phyloP scores from a whole-genome alignment of 768 basidiomycete genomes.

The Suillus subaureus region DNA sequence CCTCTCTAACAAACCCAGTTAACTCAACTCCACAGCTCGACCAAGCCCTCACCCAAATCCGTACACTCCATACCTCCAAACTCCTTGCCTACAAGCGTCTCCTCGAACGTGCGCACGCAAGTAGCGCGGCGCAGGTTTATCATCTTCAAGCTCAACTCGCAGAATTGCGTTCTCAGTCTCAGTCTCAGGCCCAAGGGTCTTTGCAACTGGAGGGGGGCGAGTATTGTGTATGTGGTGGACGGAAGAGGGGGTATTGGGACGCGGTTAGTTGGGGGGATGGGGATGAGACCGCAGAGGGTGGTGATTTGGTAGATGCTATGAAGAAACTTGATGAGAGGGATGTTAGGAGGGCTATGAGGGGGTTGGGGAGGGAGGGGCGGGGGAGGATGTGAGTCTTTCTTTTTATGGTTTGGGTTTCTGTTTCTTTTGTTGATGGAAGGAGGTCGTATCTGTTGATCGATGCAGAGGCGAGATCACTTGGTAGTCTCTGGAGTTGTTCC shows the following conservation, averaged over 20 bases:
- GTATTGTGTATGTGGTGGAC: conserved; percentile 59
- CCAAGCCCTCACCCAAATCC: conserved; percentile 41
- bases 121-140: conserved; percentile 79
- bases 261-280: conserved; percentile 55
- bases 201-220: conserved; percentile 31
- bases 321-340: conserved; percentile 73
- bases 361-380: conserved; percentile 64
- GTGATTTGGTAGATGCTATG: conserved; percentile 46
- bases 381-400: conserved; percentile 66
- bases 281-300: conserved; percentile 44
- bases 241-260: conserved; percentile 69
- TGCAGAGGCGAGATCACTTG: background rate
- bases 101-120: conserved; percentile 78
- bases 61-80: conserved; percentile 50
- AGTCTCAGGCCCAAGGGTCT: conserved; percentile 21
- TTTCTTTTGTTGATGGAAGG: background rate
- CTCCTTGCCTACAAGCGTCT: conserved; percentile 77
- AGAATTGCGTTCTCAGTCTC: conserved; percentile 55
- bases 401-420: background rate
- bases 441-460: background rate
- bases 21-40: conserved; percentile 40
- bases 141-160: conserved; percentile 82
- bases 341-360: conserved; percentile 64
- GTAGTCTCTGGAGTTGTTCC: background rate
- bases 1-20: background rate